Base-by-base conservation (phyloP, 2,329 filamentous ascomycete species). In the Biscogniauxia sp. region DNA sequence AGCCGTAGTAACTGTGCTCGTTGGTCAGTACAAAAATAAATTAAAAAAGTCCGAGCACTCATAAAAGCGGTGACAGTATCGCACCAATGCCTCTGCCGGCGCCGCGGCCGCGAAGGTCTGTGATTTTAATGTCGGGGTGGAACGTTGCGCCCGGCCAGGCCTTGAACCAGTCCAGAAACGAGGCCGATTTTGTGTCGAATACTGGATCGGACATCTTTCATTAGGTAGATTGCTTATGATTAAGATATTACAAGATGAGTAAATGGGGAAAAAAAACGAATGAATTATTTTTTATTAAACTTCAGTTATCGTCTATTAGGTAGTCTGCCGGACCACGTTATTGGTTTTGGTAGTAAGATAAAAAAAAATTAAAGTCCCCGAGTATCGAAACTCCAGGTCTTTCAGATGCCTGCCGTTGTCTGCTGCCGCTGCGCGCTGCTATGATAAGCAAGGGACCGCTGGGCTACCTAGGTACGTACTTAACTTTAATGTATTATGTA, bases 1-100 rank as follows among this genome's bases (percentile, higher is more conserved):
- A 60, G 82, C 74, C 20, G 78, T 82, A 25, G 92, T 90, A 68
- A 96, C 91, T 94, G 65, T 25, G 11, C 50, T 6, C n/a, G 56
- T 52, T 58, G 54, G 63, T 72, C 51, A 73, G 69, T 57, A 56
- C 2, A 5, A 23, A 23, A 23, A 23, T 2, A 23, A 23, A 23
- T n/a, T n/a, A 23, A 23, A 23, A 23, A 51, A 60, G 49, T 13
- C 19, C 32, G 11, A 54, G 19, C 23, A 32, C 11, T 37, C 17
- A 19, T 50, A 7, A n/a, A n/a, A 51, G 54, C 28, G 28, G 28
- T 32, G 9, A 13, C 9, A 32, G 28, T 8, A 32, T 13, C 70
- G 67, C 70, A 85, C 84, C 73, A 62, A 87, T 84, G 54, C 84
- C 84, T 56, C 84, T 78, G 1, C 84, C 84, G 2, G 83, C 82